Conservation (phyloP, 1,284 basidiomycete genomes). For the Trametes pubescens region DNA sequence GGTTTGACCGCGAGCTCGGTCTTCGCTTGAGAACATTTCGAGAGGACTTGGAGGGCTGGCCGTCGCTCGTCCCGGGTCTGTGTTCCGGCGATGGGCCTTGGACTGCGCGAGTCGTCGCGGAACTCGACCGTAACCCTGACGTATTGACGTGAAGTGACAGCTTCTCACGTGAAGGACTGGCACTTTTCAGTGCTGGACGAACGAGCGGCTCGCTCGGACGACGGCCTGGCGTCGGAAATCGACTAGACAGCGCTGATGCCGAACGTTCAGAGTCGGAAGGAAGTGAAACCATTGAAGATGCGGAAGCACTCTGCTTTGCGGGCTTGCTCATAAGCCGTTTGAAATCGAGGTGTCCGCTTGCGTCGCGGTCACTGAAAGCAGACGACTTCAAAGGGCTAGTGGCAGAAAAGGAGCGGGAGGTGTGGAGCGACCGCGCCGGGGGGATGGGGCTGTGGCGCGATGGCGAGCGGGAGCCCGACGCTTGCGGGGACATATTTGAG, state of each 20-base stretch:
- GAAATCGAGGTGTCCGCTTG: conserved; percentile 45
- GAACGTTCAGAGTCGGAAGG: conserved; percentile 44
- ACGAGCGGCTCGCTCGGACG: conserved; percentile 23
- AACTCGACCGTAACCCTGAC: conserved; percentile 11
- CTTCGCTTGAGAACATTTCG: conserved; percentile 58
- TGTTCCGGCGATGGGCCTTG: conserved; percentile 25
- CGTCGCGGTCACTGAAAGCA: conserved; percentile 40
- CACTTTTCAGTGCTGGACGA: conserved; percentile 15
- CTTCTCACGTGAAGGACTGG: conserved; percentile 24
- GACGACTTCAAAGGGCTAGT: conserved; percentile 39
- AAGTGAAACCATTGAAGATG: conserved; percentile 43
- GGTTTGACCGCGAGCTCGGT: conserved; percentile 47
- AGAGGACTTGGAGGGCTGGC: conserved; percentile 14
- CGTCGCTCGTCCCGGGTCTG: conserved; percentile 17
- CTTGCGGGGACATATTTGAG: conserved; percentile 12
- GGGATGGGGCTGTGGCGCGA: conserved; percentile 28
- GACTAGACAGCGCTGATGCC: conserved; percentile 21
- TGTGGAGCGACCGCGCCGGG: conserved; percentile 17
- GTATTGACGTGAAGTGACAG: conserved; percentile 26
- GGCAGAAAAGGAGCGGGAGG: conserved; percentile 27
- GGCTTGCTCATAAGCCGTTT: conserved; percentile 52
- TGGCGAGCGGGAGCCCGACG: conserved; percentile 23
- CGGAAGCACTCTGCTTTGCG: conserved; percentile 40
- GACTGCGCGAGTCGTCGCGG: conserved; percentile 9
- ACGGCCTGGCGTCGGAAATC: conserved; percentile 14